Base-by-base conservation (phyloP, 1,284 basidiomycete genomes). In the Apiotrichum akiyoshidainum region DNA sequence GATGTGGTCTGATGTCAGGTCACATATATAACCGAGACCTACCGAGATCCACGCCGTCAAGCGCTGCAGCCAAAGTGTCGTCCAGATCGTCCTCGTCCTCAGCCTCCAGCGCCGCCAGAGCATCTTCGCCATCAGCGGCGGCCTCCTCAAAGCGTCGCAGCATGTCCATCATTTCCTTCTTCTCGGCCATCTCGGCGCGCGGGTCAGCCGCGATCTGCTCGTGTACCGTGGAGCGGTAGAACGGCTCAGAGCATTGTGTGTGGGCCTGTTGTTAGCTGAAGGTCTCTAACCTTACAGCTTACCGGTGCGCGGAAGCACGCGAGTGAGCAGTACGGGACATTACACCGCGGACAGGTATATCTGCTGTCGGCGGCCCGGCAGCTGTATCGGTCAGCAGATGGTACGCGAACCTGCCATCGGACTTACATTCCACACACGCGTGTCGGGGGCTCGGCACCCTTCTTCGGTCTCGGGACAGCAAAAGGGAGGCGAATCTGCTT, bases 331-430 rank as follows among this genome's bases (percentile, higher is more conserved):
- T 78, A 78, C 8, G 72, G 58, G 8, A 77, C 59, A 61, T 77
- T 77, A 56, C 77, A 78, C 61, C 77, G 66, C 19, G 77, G 77
- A 59, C 77, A 78, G 44, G 72, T 75, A 57, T 78, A 78, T 52
- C 64, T 61, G 49, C 71, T 73, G 52, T 77, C 72, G 0, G 61
- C 62, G 52, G 65, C 65, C 1, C 73, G 70, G 58, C 77, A 78
- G 47, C 77, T 78, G 58, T 26, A 26, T 26, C 5, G 14, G 11
- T n/a, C 45, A 45, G 46, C 21, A 16, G 17, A 21, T 14, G 12
- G n/a, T 17, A 19, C 14, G 5, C 13, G 21, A 21, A 7, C 1
- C 37, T 48, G 31, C 31, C n/a, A 10, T 2, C 33, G 5, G n/a
- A 68, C 72, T 19, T 22, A 76, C 74, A 76, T 73, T 13, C 74